Conservation (phyloP, 2,329 filamentous ascomycete species). For the Penicillium sp. region DNA sequence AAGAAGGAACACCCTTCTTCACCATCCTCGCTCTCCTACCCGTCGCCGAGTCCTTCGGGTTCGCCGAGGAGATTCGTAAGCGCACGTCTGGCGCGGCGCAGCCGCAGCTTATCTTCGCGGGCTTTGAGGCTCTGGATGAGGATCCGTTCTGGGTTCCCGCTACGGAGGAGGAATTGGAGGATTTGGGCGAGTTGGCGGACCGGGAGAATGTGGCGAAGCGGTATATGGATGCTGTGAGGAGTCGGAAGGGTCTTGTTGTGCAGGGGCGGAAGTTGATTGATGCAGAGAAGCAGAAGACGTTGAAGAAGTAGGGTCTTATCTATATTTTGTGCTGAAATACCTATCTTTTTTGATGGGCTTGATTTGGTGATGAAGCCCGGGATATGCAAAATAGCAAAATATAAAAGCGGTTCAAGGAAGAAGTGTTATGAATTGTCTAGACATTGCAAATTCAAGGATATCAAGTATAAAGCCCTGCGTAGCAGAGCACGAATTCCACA, state of each 20-base stretch:
- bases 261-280: constrained; percentile 73
- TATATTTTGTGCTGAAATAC: not conserved
- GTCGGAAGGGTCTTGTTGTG: constrained; percentile 84
- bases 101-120: constrained; percentile 89
- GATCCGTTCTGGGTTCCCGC: constrained; percentile 98
- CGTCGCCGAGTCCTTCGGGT: constrained; percentile 93
- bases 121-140: constrained; percentile 89
- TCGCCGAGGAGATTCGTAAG: constrained; percentile 95
- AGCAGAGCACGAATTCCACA: too few relatives aligned
- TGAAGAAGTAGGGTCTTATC: constrained; percentile 56
- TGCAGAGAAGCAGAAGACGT: constrained; percentile 86
- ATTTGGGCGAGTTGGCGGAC: constrained; percentile 90
- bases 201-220: constrained; percentile 93
- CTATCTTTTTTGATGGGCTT: too few relatives aligned
- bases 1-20: constrained; percentile 95
- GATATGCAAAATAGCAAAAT: not conserved
- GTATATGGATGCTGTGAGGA: constrained; percentile 89
- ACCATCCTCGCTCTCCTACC: constrained; percentile 86
- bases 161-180: constrained; percentile 94
- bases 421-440: not conserved
- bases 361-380: not conserved
- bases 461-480: not conserved
- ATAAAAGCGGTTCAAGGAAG: not conserved
- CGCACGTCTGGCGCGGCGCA: constrained; percentile 86
- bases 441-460: not conserved